Conservation (phyloP, 768 basidiomycete genomes). For the Leccinum disarticulatum region DNA sequence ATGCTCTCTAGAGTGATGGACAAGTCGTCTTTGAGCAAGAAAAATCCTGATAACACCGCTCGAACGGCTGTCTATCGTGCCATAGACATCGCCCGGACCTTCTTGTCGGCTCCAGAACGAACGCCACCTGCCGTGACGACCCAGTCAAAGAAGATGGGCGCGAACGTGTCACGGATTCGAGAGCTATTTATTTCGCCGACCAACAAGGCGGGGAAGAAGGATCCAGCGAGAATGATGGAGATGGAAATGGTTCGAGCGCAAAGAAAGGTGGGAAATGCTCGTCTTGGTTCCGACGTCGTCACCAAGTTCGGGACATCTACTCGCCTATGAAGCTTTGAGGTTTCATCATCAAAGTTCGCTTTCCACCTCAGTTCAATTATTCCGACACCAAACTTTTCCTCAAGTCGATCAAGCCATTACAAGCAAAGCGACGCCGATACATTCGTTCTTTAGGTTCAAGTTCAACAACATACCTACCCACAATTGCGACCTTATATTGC, state of each 20-base stretch:
- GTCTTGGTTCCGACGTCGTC: background rate
- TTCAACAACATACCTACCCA: too few relatives aligned
- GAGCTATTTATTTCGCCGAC: constrained; percentile 7
- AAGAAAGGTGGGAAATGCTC: constrained; percentile 3
- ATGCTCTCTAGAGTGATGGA: background rate
- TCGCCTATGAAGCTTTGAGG: too few relatives aligned
- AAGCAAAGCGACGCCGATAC: too few relatives aligned
- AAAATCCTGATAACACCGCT: background rate
- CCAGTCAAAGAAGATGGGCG: background rate
- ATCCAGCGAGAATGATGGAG: constrained; percentile 1
- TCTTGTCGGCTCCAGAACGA: background rate
- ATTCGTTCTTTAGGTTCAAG: too few relatives aligned
- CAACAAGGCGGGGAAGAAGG: background rate
- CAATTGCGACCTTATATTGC: too few relatives aligned
- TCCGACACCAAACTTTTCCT: too few relatives aligned
- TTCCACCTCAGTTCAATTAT: too few relatives aligned
- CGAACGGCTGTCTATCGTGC: background rate
- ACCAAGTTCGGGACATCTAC: background rate
- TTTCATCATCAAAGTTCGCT: too few relatives aligned
- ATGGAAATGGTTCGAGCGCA: constrained; percentile 9
- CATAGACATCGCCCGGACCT: background rate
- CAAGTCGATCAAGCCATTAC: too few relatives aligned
- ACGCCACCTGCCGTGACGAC: too few relatives aligned
- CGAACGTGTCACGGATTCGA: background rate
- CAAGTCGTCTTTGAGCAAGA: too few relatives aligned